phyloP scores from a whole-genome alignment of 129 eudicot genomes.

The Pseudognaphalium luteoalbum region DNA sequence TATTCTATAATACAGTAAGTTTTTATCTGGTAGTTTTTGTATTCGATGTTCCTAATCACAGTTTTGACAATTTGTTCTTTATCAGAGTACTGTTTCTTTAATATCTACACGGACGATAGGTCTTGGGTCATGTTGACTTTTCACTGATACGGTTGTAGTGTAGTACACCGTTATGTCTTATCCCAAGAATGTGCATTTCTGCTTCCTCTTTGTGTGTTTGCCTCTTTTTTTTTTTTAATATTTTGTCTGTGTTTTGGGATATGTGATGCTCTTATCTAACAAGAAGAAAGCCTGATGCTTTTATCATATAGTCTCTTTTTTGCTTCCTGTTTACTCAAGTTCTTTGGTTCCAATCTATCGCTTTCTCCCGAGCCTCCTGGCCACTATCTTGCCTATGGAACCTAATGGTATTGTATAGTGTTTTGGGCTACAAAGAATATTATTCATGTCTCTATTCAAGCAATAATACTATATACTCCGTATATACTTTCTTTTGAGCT shows the following conservation, averaged over 20 bases:
- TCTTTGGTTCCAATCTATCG: not conserved
- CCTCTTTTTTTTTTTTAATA: too few species aligned
- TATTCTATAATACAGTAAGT: not conserved
- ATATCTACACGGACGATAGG: too few species aligned
- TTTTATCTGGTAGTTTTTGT: not conserved
- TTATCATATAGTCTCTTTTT: not conserved
- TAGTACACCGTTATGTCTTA: too few species aligned
- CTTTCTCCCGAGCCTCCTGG: not conserved
- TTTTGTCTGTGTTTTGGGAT: too few species aligned
- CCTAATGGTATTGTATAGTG: not conserved
- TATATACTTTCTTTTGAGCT: not conserved
- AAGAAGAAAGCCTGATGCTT: not conserved
- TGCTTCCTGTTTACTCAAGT: not conserved
- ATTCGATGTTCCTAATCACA: not conserved
- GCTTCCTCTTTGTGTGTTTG: too few species aligned
- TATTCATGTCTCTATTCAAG: not conserved
- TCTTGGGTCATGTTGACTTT: too few species aligned
- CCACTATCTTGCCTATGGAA: not conserved
- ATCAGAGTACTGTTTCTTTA: too few species aligned
- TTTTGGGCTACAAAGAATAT: slow-evolving; percentile 10
- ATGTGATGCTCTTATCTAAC: too few species aligned
- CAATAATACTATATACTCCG: not conserved
- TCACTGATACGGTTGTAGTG: too few species aligned
- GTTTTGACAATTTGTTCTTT: not conserved
- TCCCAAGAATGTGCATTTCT: too few species aligned